Base-by-base conservation (phyloP, 1,284 basidiomycete genomes). In the Boletus sp. region DNA sequence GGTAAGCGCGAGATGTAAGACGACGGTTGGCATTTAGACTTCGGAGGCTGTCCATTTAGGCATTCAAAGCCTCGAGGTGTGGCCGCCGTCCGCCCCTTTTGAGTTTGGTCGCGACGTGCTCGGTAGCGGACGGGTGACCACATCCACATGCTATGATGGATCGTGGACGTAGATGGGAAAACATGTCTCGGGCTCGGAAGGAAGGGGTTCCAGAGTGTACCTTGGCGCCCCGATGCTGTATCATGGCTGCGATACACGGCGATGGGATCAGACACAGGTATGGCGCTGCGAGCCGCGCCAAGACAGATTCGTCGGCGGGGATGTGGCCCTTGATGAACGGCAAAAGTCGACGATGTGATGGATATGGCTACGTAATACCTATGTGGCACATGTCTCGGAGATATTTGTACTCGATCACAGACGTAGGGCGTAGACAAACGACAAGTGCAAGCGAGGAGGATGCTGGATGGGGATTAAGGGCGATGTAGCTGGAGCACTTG, bases 81-180 rank as follows among this genome's bases (percentile, higher is more conserved):
- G 37, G 28, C 46, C 50, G 56, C 53, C 49, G 37, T 28, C 13
- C 50, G 4, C 37, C 17, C 28, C 6, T 52, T 25, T 43, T 25
- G 43, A 31, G 31, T 54, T 33, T 37, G 33, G 50, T 50, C 11
- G 60, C 7, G 56, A 64, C 21, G 49, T 5, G 11, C 30, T 66
- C 67, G 65, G 67, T 55, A 56, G 67, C 57, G 65, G 37, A 71
- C 67, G 67, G 67, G 51, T 69, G 69, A 52, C 52, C n/a, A 31
- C 62, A 47, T 67, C 52, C 69, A 71, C 67, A 70, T 68, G 67
- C 48, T 30, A 23, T 30, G 17, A 28, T 50, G 52, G 7, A 35
- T 23, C 40, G 14, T 43, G 21, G 62, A 55, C 46, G 6, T 53
- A 38, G 51, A 53, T 17, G 48, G 61, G 55, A 43, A n/a, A 37